Evolutionary conservation across 805 yeast genomes (phyloP), one percentile per base, ranked within the genome.

Genomic region (Starmera caribaea): DNA sequence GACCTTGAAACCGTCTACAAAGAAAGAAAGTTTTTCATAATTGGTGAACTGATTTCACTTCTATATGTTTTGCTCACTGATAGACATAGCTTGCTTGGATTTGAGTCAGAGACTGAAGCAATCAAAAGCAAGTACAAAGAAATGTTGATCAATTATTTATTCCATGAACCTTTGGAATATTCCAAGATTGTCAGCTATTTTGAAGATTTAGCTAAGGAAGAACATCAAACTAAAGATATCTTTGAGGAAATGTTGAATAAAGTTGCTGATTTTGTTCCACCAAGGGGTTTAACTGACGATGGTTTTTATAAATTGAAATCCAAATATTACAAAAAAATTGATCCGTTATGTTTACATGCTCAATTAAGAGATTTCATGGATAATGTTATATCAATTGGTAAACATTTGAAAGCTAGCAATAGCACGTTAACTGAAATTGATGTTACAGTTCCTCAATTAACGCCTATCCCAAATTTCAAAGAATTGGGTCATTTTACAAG

Each of bases 31-130:
- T 64, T 70, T 3, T 73, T 75, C 41, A 74, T 90, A 61, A 63
- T 87, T 16, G 97, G 89, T 51, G 96, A 87, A 49, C 79, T 87
- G 45, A 53, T 88, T 36, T 74, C 79, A 28, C 81, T 80, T 44
- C 61, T 88, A 42, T 81, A 87, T 43, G 75, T 76, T 37, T 47
- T 87, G 9, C 54, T 88, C 15, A 76, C 83, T 2, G 95, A 86
- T 49, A 79, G 94, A 44, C 57, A 74, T 3, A 73, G 73, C 38
- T 69, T 86, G 41, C 66, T 66, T 40, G 73, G 73, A 3, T 61
- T 65, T 16, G 53, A 64, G 3, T 41, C 52, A 4, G 34, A 46
- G 2, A 55, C 54, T 7, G 61, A 60, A 7, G 58, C 57, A 34
- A 38, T 48, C 17, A 41, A 48, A 2, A 45, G 55, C 17, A 47